These are phyloP conservation scores for Lycium barbarum DNA, from an alignment of 257 asterid species.

Conservation along the genomic window DNA sequence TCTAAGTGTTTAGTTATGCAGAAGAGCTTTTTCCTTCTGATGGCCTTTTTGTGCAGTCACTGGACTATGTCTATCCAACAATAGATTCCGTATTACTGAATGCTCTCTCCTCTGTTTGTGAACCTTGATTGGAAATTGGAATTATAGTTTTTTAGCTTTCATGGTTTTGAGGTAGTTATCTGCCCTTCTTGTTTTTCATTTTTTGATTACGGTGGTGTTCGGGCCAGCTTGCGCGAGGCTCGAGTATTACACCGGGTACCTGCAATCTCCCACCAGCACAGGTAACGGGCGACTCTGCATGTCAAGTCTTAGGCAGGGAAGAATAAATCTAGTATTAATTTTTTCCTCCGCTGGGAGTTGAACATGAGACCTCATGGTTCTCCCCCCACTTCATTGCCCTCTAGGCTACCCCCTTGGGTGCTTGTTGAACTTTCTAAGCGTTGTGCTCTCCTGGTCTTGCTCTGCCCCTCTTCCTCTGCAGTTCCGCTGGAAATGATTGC, in stretches of 20 bases:
- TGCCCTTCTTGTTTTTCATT: background rate
- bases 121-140: background rate
- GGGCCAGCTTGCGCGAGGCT: background rate
- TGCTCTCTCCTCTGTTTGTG: background rate
- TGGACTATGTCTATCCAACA: background rate
- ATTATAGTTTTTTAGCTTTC: background rate
- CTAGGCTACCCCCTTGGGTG: background rate
- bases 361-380: background rate
- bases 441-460: background rate
- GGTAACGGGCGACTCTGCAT: background rate
- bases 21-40: conserved; percentile 7
- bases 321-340: background rate
- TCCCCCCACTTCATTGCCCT: background rate
- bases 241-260: background rate
- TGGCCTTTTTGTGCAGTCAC: background rate
- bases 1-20: background rate
- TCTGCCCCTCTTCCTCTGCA: conserved; percentile 12
- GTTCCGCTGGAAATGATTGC: background rate
- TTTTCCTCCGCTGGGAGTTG: background rate
- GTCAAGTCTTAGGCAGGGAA: background rate
- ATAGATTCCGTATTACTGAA: background rate
- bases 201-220: background rate
- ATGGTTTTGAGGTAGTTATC: background rate
- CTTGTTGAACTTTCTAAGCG: conserved; percentile 5
- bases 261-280: background rate